phyloP scores from a whole-genome alignment of 495 filamentous ascomycete species.

The Daldinia decipiens region DNA sequence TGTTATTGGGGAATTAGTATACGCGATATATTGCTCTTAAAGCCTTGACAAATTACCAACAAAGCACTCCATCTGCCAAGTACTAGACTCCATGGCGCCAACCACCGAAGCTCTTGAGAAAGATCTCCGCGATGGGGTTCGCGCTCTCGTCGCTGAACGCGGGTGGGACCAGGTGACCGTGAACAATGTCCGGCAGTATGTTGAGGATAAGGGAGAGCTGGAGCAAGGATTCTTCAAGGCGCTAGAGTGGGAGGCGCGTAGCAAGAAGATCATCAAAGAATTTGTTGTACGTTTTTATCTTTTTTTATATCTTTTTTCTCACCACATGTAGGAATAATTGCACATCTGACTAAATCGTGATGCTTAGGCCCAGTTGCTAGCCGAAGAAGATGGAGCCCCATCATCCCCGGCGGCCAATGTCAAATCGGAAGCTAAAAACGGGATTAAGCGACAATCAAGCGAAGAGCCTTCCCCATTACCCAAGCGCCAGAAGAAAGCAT shows the following conservation, averaged over 20 bases:
- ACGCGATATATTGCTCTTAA: not conserved
- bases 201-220: constrained; percentile 72
- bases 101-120: constrained; percentile 55
- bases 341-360: constrained; percentile 15
- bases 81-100: constrained; percentile 34
- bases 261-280: constrained; percentile 76
- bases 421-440: constrained; percentile 42
- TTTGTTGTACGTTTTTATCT: constrained; percentile 68
- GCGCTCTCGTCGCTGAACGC: constrained; percentile 66
- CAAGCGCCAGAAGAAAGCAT: constrained; percentile 51
- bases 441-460: constrained; percentile 47
- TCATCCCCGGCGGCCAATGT: constrained; percentile 27
- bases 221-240: constrained; percentile 76
- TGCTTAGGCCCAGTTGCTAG: constrained; percentile 35
- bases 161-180: constrained; percentile 73
- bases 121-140: constrained; percentile 69
- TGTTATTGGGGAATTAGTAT: not conserved
- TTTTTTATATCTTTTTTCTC: constrained; percentile 24
- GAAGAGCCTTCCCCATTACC: constrained; percentile 42
- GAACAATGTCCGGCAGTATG: constrained; percentile 73
- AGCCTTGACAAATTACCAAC: not conserved
- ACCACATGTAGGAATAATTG: constrained; percentile 14
- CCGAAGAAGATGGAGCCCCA: constrained; percentile 32
- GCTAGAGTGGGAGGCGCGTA: constrained; percentile 78
- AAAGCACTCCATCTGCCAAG: not conserved